Conservation (phyloP, 345 rosid species). For the Eucalyptus microcorys region DNA sequence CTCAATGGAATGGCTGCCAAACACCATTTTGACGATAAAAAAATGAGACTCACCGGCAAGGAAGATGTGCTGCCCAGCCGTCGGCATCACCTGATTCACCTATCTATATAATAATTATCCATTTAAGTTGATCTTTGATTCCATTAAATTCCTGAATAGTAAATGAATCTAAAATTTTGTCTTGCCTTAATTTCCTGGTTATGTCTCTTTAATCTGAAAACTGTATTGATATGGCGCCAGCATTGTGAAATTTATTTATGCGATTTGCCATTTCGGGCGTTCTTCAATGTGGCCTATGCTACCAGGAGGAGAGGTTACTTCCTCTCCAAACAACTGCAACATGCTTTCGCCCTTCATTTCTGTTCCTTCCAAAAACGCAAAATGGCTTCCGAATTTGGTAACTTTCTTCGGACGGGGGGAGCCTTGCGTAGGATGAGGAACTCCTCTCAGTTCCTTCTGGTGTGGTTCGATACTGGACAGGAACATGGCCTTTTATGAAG, state of each 20-base stretch:
- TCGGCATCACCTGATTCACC: no score
- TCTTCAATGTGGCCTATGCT: no score
- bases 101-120: neutral
- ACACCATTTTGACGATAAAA: no score
- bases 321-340: neutral
- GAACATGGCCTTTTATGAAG: neutral
- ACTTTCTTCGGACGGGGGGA: neutral
- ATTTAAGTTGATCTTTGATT: neutral
- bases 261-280: neutral
- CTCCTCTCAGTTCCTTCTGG: neutral
- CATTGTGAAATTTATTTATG: neutral
- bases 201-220: neutral
- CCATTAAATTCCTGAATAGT: neutral
- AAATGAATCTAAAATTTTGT: neutral
- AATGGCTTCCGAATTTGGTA: neutral
- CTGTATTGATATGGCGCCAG: neutral
- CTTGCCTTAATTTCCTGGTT: neutral
- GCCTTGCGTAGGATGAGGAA: neutral
- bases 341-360: neutral
- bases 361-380: neutral
- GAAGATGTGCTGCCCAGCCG: no score
- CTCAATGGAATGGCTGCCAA: no score
- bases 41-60: no score
- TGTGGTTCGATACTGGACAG: neutral
- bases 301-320: neutral